Conservation (phyloP, 768 basidiomycete genomes). For the Mrakia hoshinonis region DNA sequence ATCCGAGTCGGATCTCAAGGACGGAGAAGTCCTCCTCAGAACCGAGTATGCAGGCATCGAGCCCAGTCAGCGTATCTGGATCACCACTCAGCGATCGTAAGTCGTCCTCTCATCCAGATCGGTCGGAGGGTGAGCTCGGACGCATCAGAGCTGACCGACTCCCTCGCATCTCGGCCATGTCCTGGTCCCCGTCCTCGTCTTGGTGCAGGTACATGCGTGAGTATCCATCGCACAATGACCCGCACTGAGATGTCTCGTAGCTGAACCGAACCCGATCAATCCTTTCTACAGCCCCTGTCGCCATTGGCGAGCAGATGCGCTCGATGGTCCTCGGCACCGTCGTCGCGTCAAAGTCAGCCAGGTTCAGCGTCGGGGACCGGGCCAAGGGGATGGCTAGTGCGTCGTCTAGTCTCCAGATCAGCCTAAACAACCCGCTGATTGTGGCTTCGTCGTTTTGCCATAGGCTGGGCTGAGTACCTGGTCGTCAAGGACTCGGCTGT, state of each 20-base stretch:
- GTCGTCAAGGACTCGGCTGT: slow-evolving; percentile 52
- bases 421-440: too few species aligned
- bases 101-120: not conserved
- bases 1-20: slow-evolving; percentile 35
- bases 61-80: slow-evolving; percentile 75
- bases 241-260: too few species aligned
- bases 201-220: slow-evolving; percentile 52
- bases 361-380: slow-evolving; percentile 57
- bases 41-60: slow-evolving; percentile 73
- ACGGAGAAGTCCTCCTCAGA: slow-evolving; percentile 58
- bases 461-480: slow-evolving; percentile 75
- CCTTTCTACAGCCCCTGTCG: slow-evolving; percentile 36
- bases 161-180: too few species aligned
- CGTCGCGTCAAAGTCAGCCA: slow-evolving; percentile 50
- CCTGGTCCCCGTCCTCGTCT: too few species aligned
- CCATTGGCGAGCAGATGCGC: slow-evolving; percentile 71
- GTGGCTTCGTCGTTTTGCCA: too few species aligned
- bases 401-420: too few species aligned
- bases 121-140: too few species aligned
- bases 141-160: too few species aligned
- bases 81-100: slow-evolving; percentile 53
- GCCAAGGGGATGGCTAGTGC: slow-evolving; percentile 58
- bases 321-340: slow-evolving; percentile 60
- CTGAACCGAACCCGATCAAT: slow-evolving; percentile 31
- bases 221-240: slow-evolving; percentile 45